phyloP scores from a whole-genome alignment of 179 eudicot genomes.

The Carnegiea gigantea region DNA sequence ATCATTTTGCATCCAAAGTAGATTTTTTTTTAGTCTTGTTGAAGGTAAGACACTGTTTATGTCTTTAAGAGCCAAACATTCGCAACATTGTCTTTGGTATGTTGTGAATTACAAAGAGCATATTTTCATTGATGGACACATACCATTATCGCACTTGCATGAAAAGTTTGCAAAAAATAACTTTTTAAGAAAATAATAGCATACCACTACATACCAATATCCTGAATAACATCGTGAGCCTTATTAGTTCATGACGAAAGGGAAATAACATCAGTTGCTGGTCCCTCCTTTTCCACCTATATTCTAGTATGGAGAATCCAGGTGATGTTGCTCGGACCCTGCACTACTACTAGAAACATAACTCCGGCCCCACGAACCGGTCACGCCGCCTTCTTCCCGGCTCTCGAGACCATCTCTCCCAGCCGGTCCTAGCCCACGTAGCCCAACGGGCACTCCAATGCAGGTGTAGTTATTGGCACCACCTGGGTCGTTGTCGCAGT shows the following conservation, averaged over 20 bases:
- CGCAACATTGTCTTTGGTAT: too few relatives aligned
- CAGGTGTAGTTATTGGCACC: constrained; percentile 28
- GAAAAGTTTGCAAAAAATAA: too few relatives aligned
- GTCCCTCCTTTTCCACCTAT: background rate
- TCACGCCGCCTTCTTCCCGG: constrained; percentile 15
- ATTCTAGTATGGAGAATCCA: constrained; percentile 17
- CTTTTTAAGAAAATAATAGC: background rate
- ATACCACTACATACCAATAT: background rate
- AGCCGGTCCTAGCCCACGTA: constrained; percentile 19
- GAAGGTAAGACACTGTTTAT: too few relatives aligned
- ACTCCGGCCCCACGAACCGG: constrained; percentile 2
- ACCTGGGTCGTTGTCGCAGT: background rate
- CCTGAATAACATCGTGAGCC: background rate
- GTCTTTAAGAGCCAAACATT: too few relatives aligned
- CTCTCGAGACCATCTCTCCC: constrained; percentile 10
- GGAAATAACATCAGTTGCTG: background rate
- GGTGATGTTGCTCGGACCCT: constrained; percentile 3
- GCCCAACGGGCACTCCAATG: constrained; percentile 35
- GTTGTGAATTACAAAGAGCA: too few relatives aligned
- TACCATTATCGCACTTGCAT: too few relatives aligned
- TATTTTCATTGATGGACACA: too few relatives aligned
- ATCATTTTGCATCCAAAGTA: too few relatives aligned
- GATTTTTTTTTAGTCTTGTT: too few relatives aligned
- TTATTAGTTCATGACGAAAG: background rate
- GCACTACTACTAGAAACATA: background rate